Percentiles rank a stretch among this genome's conserved stretches.
phyloP scores from a whole-genome alignment of 495 filamentous ascomycete genomes.

The Penicillium canescens region DNA sequence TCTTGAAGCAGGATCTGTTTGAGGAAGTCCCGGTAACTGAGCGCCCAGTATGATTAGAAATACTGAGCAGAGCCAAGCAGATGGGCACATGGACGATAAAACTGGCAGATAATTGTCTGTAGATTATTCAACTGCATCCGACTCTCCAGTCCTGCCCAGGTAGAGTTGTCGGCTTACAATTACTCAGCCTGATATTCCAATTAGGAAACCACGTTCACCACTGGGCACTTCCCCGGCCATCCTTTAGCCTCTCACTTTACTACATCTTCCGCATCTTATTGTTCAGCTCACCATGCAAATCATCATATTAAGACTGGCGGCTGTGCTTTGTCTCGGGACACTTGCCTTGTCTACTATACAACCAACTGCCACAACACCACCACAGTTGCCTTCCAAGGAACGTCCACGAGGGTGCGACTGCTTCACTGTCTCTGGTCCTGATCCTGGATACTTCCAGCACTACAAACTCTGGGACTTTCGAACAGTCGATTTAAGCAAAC shows the following conservation, averaged over 20 bases:
- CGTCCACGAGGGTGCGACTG: constrained; percentile 34
- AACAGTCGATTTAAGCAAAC: constrained; percentile 23
- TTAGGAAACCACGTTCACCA: not conserved
- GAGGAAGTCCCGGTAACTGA: constrained; percentile 17
- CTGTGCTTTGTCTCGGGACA: not conserved
- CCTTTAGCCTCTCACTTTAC: not conserved
- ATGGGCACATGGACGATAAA: not conserved
- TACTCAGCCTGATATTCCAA: not conserved
- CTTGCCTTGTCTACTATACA: not conserved
- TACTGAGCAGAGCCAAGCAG: not conserved
- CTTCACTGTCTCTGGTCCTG: constrained; percentile 37
- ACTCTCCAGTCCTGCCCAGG: no score
- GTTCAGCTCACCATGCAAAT: constrained; percentile 15
- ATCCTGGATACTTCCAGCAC: constrained; percentile 57
- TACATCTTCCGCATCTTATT: not conserved
- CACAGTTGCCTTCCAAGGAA: constrained; percentile 9
- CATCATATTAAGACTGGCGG: not conserved
- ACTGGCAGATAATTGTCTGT: not conserved
- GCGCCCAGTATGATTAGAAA: not conserved
- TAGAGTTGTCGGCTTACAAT: no score
- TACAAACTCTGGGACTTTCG: constrained; percentile 73
- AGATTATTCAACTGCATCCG: no score
- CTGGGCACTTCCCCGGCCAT: no score
- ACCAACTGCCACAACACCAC: not conserved
- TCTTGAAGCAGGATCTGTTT: constrained; percentile 40